Evolutionary conservation across 257 asterid species (phyloP), one percentile per base, ranked within the genome.

Genomic region (Knoxia roxburghii): DNA sequence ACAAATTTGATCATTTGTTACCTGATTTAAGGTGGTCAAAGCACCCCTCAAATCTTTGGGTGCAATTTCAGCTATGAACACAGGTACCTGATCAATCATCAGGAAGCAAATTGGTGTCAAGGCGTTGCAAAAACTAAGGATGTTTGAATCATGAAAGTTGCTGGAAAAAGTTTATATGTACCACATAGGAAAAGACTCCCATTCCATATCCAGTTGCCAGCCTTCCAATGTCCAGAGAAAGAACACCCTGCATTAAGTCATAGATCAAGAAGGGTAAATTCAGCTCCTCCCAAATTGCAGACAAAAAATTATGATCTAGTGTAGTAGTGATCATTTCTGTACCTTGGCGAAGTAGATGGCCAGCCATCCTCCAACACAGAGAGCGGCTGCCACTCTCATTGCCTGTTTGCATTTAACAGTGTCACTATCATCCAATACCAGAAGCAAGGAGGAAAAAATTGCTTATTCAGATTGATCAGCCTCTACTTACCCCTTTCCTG

Each of bases 121-220:
- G 66, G 55, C 58, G 24, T 1, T 61, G 12, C 5, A 9, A 10
- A 39, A n/a, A n/a, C n/a, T n/a, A n/a, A 4, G 17, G 24, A n/a
- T 21, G 26, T 60, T 43, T 37, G 20, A 33, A 60, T 3, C 7
- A 21, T 51, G 29, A 11, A 7, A 39, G 12, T 39, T 32, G 27
- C 1, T 27, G 43, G n/a, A 13, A 32, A 14, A 37, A 30, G 15
- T 33, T 37, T 8, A 33, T 35, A 35, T 24, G 37, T 87, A 89
- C 98, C 95, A 86, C 96, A 64, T 78, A 92, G 14, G 97, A 89
- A 72, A 87, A 89, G 35, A 90, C 93, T 82, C 97, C 97, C 96
- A 87, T 89, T 60, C 98, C 98, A 81, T 87, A 89, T 77, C 97
- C 97, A 32, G 96, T 89, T 46, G 94, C 95, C 48, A 89, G 67